phyloP scores from a whole-genome alignment of 306 rosid species.

The Elaeagnus macrophylla region DNA sequence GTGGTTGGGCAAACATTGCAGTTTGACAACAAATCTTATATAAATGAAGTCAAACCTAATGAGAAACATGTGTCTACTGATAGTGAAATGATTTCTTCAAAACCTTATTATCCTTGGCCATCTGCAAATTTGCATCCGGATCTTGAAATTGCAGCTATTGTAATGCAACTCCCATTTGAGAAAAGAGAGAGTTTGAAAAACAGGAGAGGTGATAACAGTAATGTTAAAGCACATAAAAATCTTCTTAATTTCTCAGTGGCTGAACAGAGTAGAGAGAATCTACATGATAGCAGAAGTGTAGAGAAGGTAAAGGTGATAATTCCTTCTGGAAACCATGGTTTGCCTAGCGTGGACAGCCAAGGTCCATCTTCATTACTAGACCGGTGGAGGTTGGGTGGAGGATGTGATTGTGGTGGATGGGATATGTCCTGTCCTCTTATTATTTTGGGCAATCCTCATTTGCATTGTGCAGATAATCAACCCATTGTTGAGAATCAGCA shows the following conservation, averaged over 20 bases:
- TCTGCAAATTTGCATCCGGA: slow-evolving; percentile 36
- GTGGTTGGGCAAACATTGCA: slow-evolving; percentile 27
- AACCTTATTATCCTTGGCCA: slow-evolving; percentile 32
- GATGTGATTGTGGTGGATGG: slow-evolving; percentile 98
- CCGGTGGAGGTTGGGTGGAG: slow-evolving; percentile 82
- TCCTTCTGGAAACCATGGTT: slow-evolving; percentile 76
- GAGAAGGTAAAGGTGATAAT: slow-evolving; percentile 69
- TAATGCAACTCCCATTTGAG: slow-evolving; percentile 55
- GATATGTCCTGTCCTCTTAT: slow-evolving; percentile 92
- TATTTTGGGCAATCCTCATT: slow-evolving; percentile 58
- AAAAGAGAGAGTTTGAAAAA: slow-evolving; percentile 53
- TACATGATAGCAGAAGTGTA: slow-evolving; percentile 23
- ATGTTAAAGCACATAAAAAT: slow-evolving; percentile 24
- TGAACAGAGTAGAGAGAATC: slow-evolving; percentile 32
- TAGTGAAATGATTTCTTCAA: slow-evolving; percentile 29
- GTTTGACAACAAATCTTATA: slow-evolving; percentile 19
- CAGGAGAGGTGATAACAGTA: slow-evolving; percentile 29
- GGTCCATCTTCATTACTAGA: slow-evolving; percentile 76
- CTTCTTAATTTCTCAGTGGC: slow-evolving; percentile 32
- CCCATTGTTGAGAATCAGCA: slow-evolving; percentile 38
- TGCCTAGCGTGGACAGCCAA: slow-evolving; percentile 43
- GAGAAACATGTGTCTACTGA: slow-evolving; percentile 25
- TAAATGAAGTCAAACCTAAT: slow-evolving; percentile 37
- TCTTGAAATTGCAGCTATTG: slow-evolving; percentile 69
- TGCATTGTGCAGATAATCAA: slow-evolving; percentile 38